Percentiles rank a stretch among this genome's conserved stretches.
Evolutionary conservation across 352 stramenopile species (phyloP).

Genomic region (Pythium insidiosum): DNA sequence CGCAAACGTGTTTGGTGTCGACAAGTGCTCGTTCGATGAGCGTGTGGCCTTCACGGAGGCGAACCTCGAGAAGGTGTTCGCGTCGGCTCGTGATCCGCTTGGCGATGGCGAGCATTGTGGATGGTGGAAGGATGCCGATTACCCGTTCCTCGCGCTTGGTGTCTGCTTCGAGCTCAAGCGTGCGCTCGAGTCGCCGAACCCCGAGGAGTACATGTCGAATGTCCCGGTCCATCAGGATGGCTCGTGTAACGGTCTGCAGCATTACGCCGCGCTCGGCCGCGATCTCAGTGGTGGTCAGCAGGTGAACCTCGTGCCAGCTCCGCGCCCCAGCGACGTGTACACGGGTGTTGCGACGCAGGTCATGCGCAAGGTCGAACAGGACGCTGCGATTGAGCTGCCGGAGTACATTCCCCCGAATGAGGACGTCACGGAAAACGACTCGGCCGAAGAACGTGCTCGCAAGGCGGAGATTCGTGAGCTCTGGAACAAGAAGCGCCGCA

Average conservation of each 20-base stretch:
- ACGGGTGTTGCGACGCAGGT: conserved; percentile 88
- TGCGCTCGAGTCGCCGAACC: conserved; percentile 91
- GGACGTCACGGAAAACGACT: conserved; percentile 9
- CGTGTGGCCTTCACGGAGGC: conserved; percentile 92
- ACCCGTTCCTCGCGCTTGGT: conserved; percentile 97
- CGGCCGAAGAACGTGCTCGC: conserved; percentile 2
- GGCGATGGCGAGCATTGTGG: conserved; percentile 41
- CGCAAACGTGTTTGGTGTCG: conserved; percentile 81
- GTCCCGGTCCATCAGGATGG: conserved; percentile 98
- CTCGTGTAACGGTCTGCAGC: conserved; percentile 99
- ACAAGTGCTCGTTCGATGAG: conserved; percentile 96
- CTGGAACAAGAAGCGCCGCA: conserved; percentile 36
- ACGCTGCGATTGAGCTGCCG: conserved; percentile 41
- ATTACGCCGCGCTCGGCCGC: conserved; percentile 97
- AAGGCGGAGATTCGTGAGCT: conserved; percentile 19
- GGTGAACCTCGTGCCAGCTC: conserved; percentile 94
- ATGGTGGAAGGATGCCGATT: conserved; percentile 97
- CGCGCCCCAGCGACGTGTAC: conserved; percentile 98
- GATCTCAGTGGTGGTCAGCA: conserved; percentile 91
- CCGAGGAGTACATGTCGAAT: conserved; percentile 91
- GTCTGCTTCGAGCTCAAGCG: conserved; percentile 95
- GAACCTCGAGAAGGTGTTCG: conserved; percentile 92
- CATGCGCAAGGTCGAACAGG: conserved; percentile 67
- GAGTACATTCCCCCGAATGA: conserved; percentile 25
- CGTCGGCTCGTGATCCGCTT: conserved; percentile 87